phyloP scores from a whole-genome alignment of 1,284 basidiomycete species.

The Moniliophthora roreri region DNA sequence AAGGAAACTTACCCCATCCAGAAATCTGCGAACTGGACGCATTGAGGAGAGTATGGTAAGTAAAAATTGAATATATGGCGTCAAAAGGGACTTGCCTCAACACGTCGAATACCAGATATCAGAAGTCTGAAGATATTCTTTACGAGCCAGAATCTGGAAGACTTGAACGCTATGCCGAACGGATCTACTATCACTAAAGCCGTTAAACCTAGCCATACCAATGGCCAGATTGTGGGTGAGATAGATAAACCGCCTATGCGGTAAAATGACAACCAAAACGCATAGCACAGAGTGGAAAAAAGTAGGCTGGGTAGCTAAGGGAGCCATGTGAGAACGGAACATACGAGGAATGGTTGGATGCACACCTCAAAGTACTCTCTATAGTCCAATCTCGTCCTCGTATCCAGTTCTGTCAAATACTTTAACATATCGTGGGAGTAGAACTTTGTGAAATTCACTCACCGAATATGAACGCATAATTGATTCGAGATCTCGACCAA shows the following conservation, averaged over 20 bases:
- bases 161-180: constrained; percentile 62
- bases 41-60: neutral
- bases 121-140: constrained; percentile 62
- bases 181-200: constrained; percentile 74
- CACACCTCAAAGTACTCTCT: constrained; percentile 81
- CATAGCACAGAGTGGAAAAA: constrained; percentile 74
- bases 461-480: constrained; percentile 93
- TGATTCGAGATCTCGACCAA: constrained; percentile 79
- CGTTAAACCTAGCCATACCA: constrained; percentile 79
- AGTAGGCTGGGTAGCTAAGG: constrained; percentile 77
- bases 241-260: constrained; percentile 52
- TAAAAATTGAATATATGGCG: neutral
- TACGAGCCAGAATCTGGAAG: constrained; percentile 81
- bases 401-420: constrained; percentile 64
- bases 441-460: constrained; percentile 17
- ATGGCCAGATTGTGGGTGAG: constrained; percentile 73
- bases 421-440: neutral
- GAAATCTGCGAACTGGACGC: constrained; percentile 70
- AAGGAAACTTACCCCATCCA: constrained; percentile 64
- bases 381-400: constrained; percentile 75
- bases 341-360: neutral
- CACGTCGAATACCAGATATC: constrained; percentile 68
- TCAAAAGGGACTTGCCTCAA: constrained; percentile 60
- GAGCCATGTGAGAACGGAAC: neutral
- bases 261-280: constrained; percentile 85